These are phyloP conservation scores for Truncatella angustata DNA, from an alignment of 2,329 filamentous ascomycete species.

Conservation along the genomic window DNA sequence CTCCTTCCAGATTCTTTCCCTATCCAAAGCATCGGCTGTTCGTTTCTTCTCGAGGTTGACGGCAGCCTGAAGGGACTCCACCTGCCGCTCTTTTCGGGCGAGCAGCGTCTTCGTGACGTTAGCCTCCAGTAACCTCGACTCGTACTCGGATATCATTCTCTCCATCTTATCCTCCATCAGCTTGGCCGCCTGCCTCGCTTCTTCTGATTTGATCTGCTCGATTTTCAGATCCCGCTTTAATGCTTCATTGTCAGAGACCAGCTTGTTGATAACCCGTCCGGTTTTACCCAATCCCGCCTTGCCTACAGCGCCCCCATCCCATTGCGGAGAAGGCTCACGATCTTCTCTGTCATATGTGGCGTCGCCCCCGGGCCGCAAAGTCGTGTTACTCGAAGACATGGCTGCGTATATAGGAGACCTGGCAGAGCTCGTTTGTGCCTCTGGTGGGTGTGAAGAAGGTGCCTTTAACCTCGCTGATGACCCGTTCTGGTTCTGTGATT, in stretches of 20 bases:
- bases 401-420: slow-evolving; percentile 15
- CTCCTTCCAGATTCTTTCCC: slow-evolving; percentile 60
- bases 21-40: slow-evolving; percentile 55
- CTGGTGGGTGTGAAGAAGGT: slow-evolving; percentile 18
- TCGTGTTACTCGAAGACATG: slow-evolving; percentile 23
- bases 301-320: slow-evolving; percentile 64
- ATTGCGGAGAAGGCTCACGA: slow-evolving; percentile 37
- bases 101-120: slow-evolving; percentile 70
- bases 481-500: slow-evolving; percentile 26
- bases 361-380: slow-evolving; percentile 2
- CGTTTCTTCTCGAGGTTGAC: slow-evolving; percentile 65
- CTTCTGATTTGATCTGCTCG: slow-evolving; percentile 64
- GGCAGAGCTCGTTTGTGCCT: slow-evolving; percentile 12
- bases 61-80: slow-evolving; percentile 64
- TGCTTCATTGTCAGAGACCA: slow-evolving; percentile 78
- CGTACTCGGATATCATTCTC: slow-evolving; percentile 64
- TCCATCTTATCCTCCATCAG: slow-evolving; percentile 72
- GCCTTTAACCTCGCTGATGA: slow-evolving; percentile 31
- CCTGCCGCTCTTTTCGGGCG: slow-evolving; percentile 70
- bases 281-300: slow-evolving; percentile 72
- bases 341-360: slow-evolving; percentile 15
- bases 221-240: slow-evolving; percentile 71
- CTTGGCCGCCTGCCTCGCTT: slow-evolving; percentile 66
- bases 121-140: slow-evolving; percentile 66
- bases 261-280: slow-evolving; percentile 74